A percentile compares a stretch with the other conserved stretches of the same genome.
These are phyloP conservation scores for Botryotinia narcissicola DNA, from an alignment of 2,329 filamentous ascomycete genomes.

Conservation along the genomic window DNA sequence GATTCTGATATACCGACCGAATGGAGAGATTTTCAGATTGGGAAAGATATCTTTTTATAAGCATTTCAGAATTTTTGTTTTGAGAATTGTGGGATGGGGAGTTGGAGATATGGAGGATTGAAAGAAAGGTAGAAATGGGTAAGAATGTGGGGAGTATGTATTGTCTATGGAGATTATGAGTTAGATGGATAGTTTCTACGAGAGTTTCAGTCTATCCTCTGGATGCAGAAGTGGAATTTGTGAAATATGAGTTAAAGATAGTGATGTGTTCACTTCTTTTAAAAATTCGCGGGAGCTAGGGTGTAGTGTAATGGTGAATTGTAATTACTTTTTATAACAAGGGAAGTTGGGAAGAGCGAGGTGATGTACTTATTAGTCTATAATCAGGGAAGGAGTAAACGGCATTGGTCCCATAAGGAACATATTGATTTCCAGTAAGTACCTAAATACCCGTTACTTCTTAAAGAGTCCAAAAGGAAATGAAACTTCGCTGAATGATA, in stretches of 20 bases:
- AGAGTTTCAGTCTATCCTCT: fast-evolving
- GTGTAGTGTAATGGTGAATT: too few relatives aligned
- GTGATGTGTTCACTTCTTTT: not conserved
- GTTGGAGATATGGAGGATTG: not conserved
- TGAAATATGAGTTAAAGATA: not conserved
- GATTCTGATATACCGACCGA: too few relatives aligned
- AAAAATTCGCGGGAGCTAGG: not conserved
- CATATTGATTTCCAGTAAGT: not conserved
- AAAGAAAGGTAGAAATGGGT: not conserved
- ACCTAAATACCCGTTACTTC: not conserved
- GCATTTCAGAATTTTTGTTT: too few relatives aligned
- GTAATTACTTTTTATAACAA: not conserved
- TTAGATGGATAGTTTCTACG: not conserved
- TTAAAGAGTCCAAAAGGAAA: not conserved
- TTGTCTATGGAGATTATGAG: not conserved
- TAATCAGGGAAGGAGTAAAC: not conserved
- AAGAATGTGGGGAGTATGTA: not conserved
- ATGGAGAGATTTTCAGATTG: too few relatives aligned
- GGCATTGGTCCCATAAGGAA: too few relatives aligned
- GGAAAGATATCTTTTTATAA: too few relatives aligned
- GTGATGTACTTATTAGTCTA: not conserved
- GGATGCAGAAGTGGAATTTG: fast-evolving
- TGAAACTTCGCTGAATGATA: fast-evolving
- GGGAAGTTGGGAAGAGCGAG: not conserved
- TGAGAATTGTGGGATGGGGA: not conserved